Evolutionary conservation across 805 yeast genomes (phyloP), one percentile per base, ranked within the genome.

Genomic region (Candida quercuum): DNA sequence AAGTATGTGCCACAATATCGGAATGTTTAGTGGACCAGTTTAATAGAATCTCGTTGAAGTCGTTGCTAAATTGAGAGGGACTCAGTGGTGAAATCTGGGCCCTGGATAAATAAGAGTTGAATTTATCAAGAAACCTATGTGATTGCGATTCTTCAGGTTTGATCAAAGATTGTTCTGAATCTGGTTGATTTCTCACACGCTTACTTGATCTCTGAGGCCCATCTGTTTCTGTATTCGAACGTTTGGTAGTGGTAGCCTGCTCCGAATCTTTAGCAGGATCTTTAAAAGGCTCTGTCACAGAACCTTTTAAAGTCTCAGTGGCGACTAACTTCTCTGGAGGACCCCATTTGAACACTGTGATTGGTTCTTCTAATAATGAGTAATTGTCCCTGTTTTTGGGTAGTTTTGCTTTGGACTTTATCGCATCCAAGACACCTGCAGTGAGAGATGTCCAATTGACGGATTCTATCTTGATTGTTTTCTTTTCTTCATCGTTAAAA

Each of bases 371-470:
- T 0, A 74, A 62, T 21, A 74, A 63, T 12, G 61, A 47, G 45
- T 82, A 81, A 0, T 74, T 70, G 46, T 81, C 86, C 22, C 67
- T 53, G 23, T 63, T 53, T 45, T 62, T 73, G 49, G 40, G 28
- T 46, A 45, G 20, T 45, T 48, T 32, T 48, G 41, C 3, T 41
- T 38, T 46, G 3, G 67, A 57, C 41, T 66, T 71, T 3, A 63
- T 36, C 3, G 56, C 35, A 3, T 44, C 46, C n/a, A 49, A 49
- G 3, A 63, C 27, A 6, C 56, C 49, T 1, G 38, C 28, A 1
- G 53, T 52, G 0, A 64, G 33, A 2, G 51, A 49, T 12, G 53
- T 56, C 61, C 68, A 57, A 17, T 58, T 44, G 4, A 47, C 13
- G n/a, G 48, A 48, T 9, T 53, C 46, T 3, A 52, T 27, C 13